Percentiles rank a stretch among this genome's conserved stretches.
phyloP scores from a whole-genome alignment of 2,329 filamentous ascomycete genomes.

The Fusarium sp. region DNA sequence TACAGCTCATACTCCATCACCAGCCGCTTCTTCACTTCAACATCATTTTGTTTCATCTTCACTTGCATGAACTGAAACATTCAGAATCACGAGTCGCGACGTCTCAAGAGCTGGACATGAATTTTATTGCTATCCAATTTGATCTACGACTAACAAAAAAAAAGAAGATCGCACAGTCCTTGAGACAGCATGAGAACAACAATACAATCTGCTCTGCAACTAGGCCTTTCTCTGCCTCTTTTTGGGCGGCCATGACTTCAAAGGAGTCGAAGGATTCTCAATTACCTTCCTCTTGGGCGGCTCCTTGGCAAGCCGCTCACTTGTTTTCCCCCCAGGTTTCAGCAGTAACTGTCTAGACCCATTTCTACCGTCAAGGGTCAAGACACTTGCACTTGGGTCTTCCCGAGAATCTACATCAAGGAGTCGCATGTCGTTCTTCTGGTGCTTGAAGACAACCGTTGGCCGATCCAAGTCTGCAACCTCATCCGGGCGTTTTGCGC shows the following conservation, averaged over 20 bases:
- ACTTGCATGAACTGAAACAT: background rate
- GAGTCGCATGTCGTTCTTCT: conserved; percentile 20
- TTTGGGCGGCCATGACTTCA: background rate
- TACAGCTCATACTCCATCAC: background rate
- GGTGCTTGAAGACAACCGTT: conserved; percentile 39
- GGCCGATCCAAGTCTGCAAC: conserved; percentile 29
- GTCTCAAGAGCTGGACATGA: background rate
- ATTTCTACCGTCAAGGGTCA: conserved; percentile 27
- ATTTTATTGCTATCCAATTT: background rate
- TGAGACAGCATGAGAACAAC: background rate
- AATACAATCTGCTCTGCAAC: background rate
- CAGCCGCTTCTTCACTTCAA: background rate
- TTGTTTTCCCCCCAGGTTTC: conserved; percentile 19
- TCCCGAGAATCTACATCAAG: conserved; percentile 34
- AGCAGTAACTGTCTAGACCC: conserved; percentile 17
- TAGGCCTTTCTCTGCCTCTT: conserved; percentile 6
- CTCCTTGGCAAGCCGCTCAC: background rate
- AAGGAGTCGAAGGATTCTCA: background rate
- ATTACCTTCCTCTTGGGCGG: background rate
- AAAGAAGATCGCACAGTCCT: no score
- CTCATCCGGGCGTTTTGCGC: conserved; percentile 10
- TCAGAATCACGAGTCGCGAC: background rate
- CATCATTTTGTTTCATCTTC: conserved; percentile 1
- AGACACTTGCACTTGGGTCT: conserved; percentile 33
- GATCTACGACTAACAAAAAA: background rate